Evolutionary conservation across 2,329 filamentous ascomycete species (phyloP).

Genomic region (Sphaerulina populicola): DNA sequence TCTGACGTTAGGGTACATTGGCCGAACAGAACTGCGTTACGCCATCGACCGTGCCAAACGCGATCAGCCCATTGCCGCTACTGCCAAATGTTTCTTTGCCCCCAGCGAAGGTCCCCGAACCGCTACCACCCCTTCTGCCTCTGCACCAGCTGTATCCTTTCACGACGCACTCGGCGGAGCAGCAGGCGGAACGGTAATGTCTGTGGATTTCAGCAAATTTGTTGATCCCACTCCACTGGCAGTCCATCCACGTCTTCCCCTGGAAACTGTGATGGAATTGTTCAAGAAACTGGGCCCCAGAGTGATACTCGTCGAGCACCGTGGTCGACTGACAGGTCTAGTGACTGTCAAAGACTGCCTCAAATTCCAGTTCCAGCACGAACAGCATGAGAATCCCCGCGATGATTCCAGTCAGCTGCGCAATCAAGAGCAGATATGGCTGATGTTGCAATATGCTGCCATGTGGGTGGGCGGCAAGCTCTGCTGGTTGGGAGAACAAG

Average conservation of each 20-base stretch:
- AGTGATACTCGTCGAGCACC: slow-evolving; percentile 86
- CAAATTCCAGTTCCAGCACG: slow-evolving; percentile 94
- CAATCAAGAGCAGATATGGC: slow-evolving; percentile 59
- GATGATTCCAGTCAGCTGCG: slow-evolving; percentile 49
- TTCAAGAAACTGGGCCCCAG: slow-evolving; percentile 97
- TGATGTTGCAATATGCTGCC: slow-evolving; percentile 24
- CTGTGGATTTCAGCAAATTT: slow-evolving; percentile 74
- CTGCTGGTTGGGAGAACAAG: slow-evolving; percentile 12
- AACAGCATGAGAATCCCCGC: slow-evolving; percentile 68
- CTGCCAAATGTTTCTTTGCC: slow-evolving; percentile 67
- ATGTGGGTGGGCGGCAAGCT: slow-evolving; percentile 25
- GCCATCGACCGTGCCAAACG: slow-evolving; percentile 73
- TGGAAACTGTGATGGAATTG: slow-evolving; percentile 96
- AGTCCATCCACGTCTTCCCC: slow-evolving; percentile 78
- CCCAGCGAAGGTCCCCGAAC: slow-evolving; percentile 28
- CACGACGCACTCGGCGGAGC: slow-evolving; percentile 45
- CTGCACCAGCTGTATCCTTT: slow-evolving; percentile 43
- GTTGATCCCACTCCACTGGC: slow-evolving; percentile 84
- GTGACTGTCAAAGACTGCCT: slow-evolving; percentile 96
- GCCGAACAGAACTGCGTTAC: slow-evolving; percentile 82
- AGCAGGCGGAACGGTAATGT: slow-evolving; percentile 47
- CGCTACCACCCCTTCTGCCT: slow-evolving; percentile 29
- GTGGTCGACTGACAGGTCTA: slow-evolving; percentile 71
- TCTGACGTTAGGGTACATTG: slow-evolving; percentile 81
- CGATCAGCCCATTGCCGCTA: slow-evolving; percentile 56